phyloP scores from a whole-genome alignment of 306 rosid genomes.

The Vigna reflexopilosa region DNA sequence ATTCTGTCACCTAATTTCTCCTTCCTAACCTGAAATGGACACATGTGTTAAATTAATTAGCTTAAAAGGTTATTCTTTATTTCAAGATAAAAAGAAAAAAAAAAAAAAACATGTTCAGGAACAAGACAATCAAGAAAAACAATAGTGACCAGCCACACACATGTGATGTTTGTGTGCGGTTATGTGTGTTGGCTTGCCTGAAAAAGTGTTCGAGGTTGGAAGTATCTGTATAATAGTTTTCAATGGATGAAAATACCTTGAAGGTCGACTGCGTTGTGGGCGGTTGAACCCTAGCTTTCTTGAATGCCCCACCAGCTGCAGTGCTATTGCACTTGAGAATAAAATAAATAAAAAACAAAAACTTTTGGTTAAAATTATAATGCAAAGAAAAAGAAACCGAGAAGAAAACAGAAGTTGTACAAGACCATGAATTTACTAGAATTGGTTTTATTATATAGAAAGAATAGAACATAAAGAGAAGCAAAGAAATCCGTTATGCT shows the following conservation, averaged over 20 bases:
- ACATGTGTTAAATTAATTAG: conserved; percentile 39
- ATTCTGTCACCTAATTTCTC: conserved; percentile 99
- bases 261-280: conserved; percentile 75
- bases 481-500: not conserved
- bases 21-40: conserved; percentile 84
- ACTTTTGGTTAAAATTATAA: not conserved
- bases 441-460: conserved; percentile 17
- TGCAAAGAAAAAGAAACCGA: not conserved
- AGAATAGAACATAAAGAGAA: not conserved
- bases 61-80: conserved; percentile 25
- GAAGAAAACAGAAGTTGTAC: not conserved
- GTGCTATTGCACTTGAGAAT: conserved; percentile 77
- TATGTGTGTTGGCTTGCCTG: conserved; percentile 45
- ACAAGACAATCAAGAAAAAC: conserved; percentile 85
- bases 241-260: conserved; percentile 70
- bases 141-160: conserved; percentile 56
- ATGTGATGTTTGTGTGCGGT: conserved; percentile 50
- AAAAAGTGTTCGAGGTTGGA: conserved; percentile 50
- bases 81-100: conserved; percentile 34
- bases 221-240: conserved; percentile 45
- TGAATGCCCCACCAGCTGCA: conserved; percentile 80
- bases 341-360: not conserved
- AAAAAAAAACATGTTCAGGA: conserved; percentile 55
- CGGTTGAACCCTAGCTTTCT: conserved; percentile 94
- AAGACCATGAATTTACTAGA: not conserved